A percentile compares a stretch with the other conserved stretches of the same genome.
Evolutionary conservation across 192 early-diverging fungal genomes (phyloP).

Genomic region (Coemansia sp.): DNA sequence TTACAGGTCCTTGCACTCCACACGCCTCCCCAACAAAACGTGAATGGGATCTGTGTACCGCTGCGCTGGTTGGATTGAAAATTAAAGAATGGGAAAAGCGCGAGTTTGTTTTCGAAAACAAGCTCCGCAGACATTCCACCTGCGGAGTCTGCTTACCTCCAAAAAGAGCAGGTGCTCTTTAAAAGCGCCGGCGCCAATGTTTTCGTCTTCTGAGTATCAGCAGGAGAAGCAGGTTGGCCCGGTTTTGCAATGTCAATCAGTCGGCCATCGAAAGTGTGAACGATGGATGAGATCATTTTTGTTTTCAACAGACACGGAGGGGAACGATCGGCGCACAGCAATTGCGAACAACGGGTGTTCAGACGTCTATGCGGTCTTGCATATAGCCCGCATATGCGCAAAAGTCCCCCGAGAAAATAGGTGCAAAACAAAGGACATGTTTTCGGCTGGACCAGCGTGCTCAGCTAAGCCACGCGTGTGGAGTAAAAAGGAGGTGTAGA

Average conservation of each 20-base stretch:
- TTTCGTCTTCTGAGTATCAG: background rate
- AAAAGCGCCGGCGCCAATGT: background rate
- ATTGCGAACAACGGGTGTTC: background rate
- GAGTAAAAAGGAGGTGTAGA: background rate
- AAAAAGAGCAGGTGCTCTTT: background rate
- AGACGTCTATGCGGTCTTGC: conserved; percentile 2
- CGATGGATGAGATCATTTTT: background rate
- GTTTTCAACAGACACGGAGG: too few relatives aligned
- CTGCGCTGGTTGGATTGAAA: background rate
- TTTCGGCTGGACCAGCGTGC: background rate
- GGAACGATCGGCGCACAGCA: conserved; percentile 4
- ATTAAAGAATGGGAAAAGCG: background rate
- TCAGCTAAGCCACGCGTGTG: background rate
- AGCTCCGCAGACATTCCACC: background rate
- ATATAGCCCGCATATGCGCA: conserved; percentile 8
- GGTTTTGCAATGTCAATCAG: background rate
- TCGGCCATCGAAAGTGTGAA: background rate
- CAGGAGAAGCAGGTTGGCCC: background rate
- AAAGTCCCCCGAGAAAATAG: background rate
- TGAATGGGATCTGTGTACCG: background rate
- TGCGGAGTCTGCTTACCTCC: too few relatives aligned
- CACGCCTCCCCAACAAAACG: background rate
- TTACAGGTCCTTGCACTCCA: background rate
- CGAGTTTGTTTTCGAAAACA: background rate
- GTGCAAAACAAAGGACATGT: background rate